Evolutionary conservation across 306 rosid species (phyloP).

Genomic region (Citrullus amarus): DNA sequence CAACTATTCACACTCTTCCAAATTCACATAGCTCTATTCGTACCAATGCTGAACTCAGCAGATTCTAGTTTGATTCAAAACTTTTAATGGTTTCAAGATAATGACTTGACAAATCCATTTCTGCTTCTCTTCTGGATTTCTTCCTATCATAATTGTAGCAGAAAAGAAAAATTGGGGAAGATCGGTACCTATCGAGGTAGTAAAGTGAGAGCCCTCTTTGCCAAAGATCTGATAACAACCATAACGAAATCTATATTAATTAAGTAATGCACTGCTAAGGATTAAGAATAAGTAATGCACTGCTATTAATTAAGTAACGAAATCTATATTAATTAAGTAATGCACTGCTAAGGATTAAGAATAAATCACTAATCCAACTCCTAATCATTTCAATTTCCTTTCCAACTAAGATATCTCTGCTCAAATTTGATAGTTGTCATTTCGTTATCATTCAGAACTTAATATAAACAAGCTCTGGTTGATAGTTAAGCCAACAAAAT

Average conservation of each 20-base stretch:
- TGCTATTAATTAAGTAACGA: not conserved
- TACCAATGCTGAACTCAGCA: not conserved
- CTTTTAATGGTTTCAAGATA: too few relatives aligned
- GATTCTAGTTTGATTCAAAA: not conserved
- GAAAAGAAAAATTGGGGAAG: not conserved
- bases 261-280: not conserved
- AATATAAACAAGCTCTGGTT: not conserved
- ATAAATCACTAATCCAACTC: not conserved
- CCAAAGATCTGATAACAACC: slow-evolving; percentile 76
- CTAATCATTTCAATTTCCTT: not conserved
- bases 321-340: slow-evolving; percentile 10
- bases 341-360: not conserved
- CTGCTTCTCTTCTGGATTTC: not conserved
- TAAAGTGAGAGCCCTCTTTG: slow-evolving; percentile 87
- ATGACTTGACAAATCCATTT: not conserved
- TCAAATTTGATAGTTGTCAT: not conserved
- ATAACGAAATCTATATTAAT: slow-evolving; percentile 15
- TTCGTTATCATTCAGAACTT: not conserved
- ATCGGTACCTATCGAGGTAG: slow-evolving; percentile 59
- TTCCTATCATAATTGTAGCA: not conserved
- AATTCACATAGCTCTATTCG: not conserved
- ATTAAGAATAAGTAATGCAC: too few relatives aligned
- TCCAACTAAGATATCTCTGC: not conserved
- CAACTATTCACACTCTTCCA: not conserved
- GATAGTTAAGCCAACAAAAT: not conserved